Percentiles rank a stretch among this genome's conserved stretches.
phyloP scores from a whole-genome alignment of 129 eudicot genomes.

The Flaveria bidentis region DNA sequence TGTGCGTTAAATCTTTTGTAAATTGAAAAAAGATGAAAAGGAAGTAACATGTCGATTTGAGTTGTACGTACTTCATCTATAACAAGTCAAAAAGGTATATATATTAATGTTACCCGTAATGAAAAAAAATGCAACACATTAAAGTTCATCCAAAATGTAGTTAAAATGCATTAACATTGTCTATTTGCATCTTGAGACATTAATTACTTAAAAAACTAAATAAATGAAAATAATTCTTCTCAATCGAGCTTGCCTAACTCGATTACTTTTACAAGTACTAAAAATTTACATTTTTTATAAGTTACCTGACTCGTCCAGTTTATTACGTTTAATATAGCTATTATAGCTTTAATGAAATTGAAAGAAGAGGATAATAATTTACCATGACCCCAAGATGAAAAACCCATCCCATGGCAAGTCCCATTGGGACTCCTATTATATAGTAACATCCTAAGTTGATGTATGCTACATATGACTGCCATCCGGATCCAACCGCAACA shows the following conservation, averaged over 20 bases:
- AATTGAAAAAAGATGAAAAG: background rate
- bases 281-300: background rate
- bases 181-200: background rate
- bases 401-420: slow-evolving; percentile 74
- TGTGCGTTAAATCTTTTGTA: background rate
- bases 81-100: background rate
- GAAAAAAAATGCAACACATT: background rate
- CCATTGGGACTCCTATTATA: slow-evolving; percentile 70
- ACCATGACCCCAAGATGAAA: slow-evolving; percentile 85
- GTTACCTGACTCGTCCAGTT: background rate
- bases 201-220: background rate
- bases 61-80: background rate
- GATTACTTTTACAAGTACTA: background rate
- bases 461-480: slow-evolving; percentile 85
- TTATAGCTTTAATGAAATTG: background rate
- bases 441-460: slow-evolving; percentile 80
- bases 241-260: background rate
- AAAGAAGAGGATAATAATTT: slow-evolving; percentile 13
- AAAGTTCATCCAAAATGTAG: background rate
- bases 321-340: background rate
- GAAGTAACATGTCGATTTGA: background rate
- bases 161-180: background rate
- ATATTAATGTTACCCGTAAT: background rate
- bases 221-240: background rate
- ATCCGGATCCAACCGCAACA: slow-evolving; percentile 95